Percentiles rank a stretch among this genome's conserved stretches.
Conservation (phyloP, 371 early-diverging fungal genomes). For the Mucor sp. region DNA sequence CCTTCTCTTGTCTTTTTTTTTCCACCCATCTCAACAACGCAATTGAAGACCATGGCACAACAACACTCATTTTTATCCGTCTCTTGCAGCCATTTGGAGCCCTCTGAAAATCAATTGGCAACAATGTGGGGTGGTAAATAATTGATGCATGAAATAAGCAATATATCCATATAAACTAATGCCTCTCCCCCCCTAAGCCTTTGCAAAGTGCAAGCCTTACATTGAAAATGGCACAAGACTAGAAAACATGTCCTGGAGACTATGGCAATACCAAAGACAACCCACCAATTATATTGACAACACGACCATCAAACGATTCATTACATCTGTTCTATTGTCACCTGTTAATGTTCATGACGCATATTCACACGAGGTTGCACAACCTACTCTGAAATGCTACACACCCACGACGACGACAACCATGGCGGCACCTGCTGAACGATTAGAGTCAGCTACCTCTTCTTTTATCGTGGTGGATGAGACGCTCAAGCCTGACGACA, state of each 20-base stretch:
- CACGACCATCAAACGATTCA: slow-evolving; percentile 19
- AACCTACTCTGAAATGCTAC: slow-evolving; percentile 8
- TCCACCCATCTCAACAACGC: background rate
- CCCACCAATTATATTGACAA: slow-evolving; percentile 11
- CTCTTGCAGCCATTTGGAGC: background rate
- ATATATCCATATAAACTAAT: background rate
- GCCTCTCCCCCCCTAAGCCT: background rate
- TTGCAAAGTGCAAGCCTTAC: slow-evolving; percentile 28
- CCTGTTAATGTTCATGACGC: slow-evolving; percentile 24
- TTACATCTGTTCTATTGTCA: slow-evolving; percentile 21
- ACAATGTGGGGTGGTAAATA: slow-evolving; percentile 25
- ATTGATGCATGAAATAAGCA: background rate
- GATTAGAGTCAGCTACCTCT: background rate
- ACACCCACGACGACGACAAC: background rate
- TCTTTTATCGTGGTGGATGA: background rate
- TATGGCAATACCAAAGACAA: slow-evolving; percentile 24
- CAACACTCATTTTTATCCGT: background rate
- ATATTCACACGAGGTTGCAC: slow-evolving; percentile 28
- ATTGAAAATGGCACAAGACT: slow-evolving; percentile 26
- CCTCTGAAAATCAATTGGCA: slow-evolving; percentile 10
- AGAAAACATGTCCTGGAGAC: slow-evolving; percentile 39
- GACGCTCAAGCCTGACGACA: background rate
- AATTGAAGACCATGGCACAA: background rate
- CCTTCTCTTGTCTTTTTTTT: background rate
- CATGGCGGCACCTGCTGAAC: background rate